Conservation (phyloP, 169 alveolate species). For the Babesia sp. region DNA sequence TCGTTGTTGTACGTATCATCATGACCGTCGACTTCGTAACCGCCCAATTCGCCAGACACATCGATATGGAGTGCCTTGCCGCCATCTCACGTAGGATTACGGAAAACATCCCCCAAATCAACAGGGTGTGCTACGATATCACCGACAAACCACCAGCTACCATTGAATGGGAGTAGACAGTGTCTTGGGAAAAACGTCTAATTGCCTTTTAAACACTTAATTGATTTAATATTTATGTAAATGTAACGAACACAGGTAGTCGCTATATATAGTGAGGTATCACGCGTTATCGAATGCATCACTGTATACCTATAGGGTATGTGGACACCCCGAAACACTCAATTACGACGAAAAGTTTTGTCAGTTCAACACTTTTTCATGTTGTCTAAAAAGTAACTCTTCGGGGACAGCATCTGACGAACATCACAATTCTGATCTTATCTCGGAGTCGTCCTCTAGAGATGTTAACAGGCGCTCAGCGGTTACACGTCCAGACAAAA, state of each 20-base stretch:
- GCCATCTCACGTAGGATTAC: slow-evolving; percentile 69
- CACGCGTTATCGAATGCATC: too few species aligned
- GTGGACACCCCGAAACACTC: too few species aligned
- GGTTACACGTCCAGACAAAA: slow-evolving; percentile 41
- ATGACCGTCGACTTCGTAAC: slow-evolving; percentile 74
- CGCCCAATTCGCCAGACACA: slow-evolving; percentile 66
- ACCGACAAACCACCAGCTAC: slow-evolving; percentile 80
- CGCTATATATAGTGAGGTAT: too few species aligned
- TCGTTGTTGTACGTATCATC: slow-evolving; percentile 70
- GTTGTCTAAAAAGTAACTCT: too few species aligned
- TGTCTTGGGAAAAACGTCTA: background rate
- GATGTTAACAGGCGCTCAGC: slow-evolving; percentile 38
- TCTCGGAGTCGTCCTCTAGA: slow-evolving; percentile 10
- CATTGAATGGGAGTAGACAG: slow-evolving; percentile 68
- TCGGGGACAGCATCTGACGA: too few species aligned
- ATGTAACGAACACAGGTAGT: too few species aligned
- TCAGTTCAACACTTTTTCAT: too few species aligned
- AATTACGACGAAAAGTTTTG: too few species aligned
- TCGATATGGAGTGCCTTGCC: slow-evolving; percentile 69
- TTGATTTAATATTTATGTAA: too few species aligned
- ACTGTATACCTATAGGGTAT: too few species aligned
- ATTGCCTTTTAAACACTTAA: background rate
- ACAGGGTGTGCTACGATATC: slow-evolving; percentile 74
- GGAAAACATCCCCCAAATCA: slow-evolving; percentile 68
- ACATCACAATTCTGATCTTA: slow-evolving; percentile 10